Conservation (phyloP, 2,329 filamentous ascomycete species). For the Cordyceps cateniannulata region DNA sequence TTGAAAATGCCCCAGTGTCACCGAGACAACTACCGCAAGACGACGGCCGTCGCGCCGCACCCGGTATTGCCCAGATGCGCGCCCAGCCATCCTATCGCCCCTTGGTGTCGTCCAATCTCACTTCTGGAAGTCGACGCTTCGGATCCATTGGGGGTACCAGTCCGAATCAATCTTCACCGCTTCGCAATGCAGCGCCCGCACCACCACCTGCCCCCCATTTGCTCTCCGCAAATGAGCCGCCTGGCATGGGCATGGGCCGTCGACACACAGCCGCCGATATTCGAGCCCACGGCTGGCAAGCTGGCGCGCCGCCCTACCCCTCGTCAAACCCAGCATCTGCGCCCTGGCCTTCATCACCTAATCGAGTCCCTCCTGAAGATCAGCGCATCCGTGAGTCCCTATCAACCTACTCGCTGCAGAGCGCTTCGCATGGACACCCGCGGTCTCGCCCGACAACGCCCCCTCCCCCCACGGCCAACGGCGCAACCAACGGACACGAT, state of each 20-base stretch:
- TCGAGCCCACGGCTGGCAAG: constrained; percentile 75
- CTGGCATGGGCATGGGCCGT: constrained; percentile 65
- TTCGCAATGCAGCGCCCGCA: constrained; percentile 59
- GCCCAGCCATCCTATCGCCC: constrained; percentile 65
- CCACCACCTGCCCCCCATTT: constrained; percentile 62
- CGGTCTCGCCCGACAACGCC: constrained; percentile 49
- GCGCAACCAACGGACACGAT: constrained; percentile 30
- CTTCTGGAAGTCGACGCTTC: constrained; percentile 69
- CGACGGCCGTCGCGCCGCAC: constrained; percentile 69
- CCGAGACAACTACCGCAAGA: constrained; percentile 83
- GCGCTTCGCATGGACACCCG: constrained; percentile 34
- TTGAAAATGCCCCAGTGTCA: constrained; percentile 76
- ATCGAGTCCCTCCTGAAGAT: constrained; percentile 42
- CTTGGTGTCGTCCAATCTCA: constrained; percentile 74
- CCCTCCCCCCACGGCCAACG: constrained; percentile 43
- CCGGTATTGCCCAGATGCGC: constrained; percentile 55
- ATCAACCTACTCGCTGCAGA: constrained; percentile 46
- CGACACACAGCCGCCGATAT: constrained; percentile 96
- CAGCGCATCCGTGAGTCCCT: constrained; percentile 52
- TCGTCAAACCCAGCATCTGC: constrained; percentile 49
- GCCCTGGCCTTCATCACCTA: constrained; percentile 51
- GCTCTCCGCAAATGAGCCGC: constrained; percentile 54
- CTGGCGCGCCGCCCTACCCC: constrained; percentile 53
- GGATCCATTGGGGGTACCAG: constrained; percentile 77
- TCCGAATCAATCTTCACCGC: constrained; percentile 65